A percentile compares a stretch with the other conserved stretches of the same genome.
Conservation (phyloP, 1,139 yeast species). For the Yamadazyma songkhlaensis region DNA sequence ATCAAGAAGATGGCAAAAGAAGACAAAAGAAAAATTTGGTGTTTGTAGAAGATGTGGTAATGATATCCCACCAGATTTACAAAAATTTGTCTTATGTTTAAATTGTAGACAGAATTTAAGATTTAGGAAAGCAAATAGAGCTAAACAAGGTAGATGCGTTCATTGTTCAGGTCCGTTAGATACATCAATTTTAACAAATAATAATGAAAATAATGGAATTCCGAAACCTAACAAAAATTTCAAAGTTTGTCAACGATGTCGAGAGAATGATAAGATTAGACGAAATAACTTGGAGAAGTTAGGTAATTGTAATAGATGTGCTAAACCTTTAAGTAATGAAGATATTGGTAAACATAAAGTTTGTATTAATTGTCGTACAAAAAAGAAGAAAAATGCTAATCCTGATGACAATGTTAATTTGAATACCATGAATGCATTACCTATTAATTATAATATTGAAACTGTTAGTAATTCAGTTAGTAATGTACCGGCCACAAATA, state of each 20-base stretch:
- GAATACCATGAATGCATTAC: not conserved
- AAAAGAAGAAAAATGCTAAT: constrained; percentile 39
- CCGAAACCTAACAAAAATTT: constrained; percentile 26
- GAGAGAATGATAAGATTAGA: constrained; percentile 58
- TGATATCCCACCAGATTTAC: constrained; percentile 47
- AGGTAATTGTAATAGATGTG: constrained; percentile 65
- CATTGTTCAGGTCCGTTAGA: constrained; percentile 66
- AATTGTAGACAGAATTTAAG: constrained; percentile 55
- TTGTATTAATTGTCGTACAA: constrained; percentile 49
- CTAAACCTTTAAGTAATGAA: constrained; percentile 40
- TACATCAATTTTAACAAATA: constrained; percentile 32
- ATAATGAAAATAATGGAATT: constrained; percentile 12
- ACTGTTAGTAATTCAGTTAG: not conserved
- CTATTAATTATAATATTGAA: not conserved
- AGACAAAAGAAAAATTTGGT: constrained; percentile 57
- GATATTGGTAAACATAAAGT: constrained; percentile 56
- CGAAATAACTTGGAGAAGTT: constrained; percentile 52
- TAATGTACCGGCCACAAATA: not conserved
- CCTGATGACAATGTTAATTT: not conserved
- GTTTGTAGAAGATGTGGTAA: constrained; percentile 65
- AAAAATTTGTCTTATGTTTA: constrained; percentile 57
- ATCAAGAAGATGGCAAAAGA: constrained; percentile 61
- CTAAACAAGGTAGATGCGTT: constrained; percentile 63
- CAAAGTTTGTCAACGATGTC: constrained; percentile 62
- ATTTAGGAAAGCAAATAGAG: constrained; percentile 54